phyloP scores from a whole-genome alignment of 148 eudicot species.

The Rhododendron kiyosumense region DNA sequence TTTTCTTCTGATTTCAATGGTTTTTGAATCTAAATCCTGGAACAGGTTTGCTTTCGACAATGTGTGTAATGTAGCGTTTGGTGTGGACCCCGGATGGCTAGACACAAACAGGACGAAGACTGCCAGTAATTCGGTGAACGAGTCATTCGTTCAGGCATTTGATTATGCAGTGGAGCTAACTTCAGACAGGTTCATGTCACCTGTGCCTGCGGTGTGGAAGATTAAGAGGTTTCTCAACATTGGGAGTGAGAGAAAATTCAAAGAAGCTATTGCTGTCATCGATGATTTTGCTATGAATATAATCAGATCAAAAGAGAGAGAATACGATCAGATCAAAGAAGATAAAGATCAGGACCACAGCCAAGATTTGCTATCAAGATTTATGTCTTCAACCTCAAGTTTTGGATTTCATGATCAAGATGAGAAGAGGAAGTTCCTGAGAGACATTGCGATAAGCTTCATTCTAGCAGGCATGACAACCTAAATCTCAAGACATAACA shows the following conservation, averaged over 20 bases:
- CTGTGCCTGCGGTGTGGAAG: conserved; percentile 19
- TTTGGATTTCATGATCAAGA: conserved; percentile 19
- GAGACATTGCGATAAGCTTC: conserved; percentile 34
- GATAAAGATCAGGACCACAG: background rate
- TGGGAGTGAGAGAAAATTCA: conserved; percentile 22
- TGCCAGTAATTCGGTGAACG: background rate
- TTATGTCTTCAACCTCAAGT: conserved; percentile 19
- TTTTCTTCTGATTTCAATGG: background rate
- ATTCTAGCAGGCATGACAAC: conserved; percentile 20
- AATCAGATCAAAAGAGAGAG: conserved; percentile 20
- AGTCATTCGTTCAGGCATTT: conserved; percentile 10
- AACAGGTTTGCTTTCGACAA: conserved; percentile 47
- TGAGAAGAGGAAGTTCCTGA: conserved; percentile 27
- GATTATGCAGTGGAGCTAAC: conserved; percentile 16
- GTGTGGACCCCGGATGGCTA: conserved; percentile 11
- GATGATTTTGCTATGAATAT: conserved; percentile 18
- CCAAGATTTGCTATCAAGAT: conserved; percentile 15
- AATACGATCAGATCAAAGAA: background rate
- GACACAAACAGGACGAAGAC: background rate
- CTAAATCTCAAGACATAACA: background rate
- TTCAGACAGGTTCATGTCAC: conserved; percentile 14
- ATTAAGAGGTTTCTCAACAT: conserved; percentile 21
- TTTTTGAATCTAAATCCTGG: background rate
- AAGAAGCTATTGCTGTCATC: conserved; percentile 14
- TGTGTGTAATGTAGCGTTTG: conserved; percentile 19